A percentile compares a stretch with the other conserved stretches of the same genome.
Evolutionary conservation across 2,329 filamentous ascomycete genomes (phyloP).

Genomic region (Sclerotinia nivalis): DNA sequence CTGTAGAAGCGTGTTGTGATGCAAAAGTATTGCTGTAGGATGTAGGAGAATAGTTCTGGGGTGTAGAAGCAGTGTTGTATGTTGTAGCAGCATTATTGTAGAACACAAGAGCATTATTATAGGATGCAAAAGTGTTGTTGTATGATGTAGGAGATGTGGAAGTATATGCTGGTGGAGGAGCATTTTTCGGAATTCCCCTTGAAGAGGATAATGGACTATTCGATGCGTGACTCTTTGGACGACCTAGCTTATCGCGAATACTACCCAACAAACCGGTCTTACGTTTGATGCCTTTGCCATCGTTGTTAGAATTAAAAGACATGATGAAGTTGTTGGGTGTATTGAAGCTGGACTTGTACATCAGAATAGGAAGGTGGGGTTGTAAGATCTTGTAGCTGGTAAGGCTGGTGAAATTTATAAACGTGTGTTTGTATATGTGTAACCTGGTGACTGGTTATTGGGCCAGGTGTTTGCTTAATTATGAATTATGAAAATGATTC

Average conservation of each 20-base stretch:
- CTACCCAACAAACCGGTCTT: not conserved
- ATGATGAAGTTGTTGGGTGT: conserved; percentile 16
- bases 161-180: conserved; percentile 9
- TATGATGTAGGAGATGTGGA: not conserved
- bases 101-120: too few relatives aligned
- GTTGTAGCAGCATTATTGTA: not conserved
- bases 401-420: conserved; percentile 10
- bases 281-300: conserved; percentile 3
- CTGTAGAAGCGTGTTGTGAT: not conserved
- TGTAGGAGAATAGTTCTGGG: not conserved
- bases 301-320: not conserved
- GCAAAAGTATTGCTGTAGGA: not conserved
- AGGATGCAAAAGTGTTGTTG: not conserved
- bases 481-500: not conserved
- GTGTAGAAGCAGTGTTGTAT: not conserved
- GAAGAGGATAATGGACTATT: not conserved
- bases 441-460: not conserved
- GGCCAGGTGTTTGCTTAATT: not conserved
- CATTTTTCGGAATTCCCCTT: not conserved
- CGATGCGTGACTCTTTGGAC: conserved; percentile 7
- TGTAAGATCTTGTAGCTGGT: not conserved
- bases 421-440: not conserved
- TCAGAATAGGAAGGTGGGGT: conserved; percentile 22
- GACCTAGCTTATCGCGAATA: conserved; percentile 12
- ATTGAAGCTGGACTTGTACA: not conserved